These are phyloP conservation scores for Trypanosoma platydactyli DNA, from an alignment of 208 protist genomes.

Conservation along the genomic window DNA sequence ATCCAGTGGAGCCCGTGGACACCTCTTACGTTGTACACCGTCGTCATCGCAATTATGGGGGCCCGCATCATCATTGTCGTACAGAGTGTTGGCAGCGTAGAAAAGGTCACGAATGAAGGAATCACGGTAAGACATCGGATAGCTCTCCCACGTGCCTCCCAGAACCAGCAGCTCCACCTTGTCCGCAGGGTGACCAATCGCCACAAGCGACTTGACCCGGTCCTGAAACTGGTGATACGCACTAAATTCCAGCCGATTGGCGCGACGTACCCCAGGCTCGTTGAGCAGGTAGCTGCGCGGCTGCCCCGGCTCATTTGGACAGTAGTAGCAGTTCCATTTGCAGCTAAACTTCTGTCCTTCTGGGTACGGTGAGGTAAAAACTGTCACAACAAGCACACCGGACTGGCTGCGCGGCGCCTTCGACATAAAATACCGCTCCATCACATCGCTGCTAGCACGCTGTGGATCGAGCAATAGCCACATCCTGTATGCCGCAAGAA, in stretches of 20 bases:
- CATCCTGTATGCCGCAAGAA: conserved; percentile 78
- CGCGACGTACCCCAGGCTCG: conserved; percentile 87
- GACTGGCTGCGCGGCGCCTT: conserved; percentile 89
- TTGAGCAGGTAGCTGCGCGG: conserved; percentile 90
- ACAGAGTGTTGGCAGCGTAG: conserved; percentile 88
- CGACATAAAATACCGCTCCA: conserved; percentile 73
- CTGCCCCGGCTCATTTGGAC: conserved; percentile 89
- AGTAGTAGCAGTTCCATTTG: conserved; percentile 94
- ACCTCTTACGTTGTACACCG: not conserved
- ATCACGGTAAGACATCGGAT: conserved; percentile 93
- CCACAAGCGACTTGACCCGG: conserved; percentile 71
- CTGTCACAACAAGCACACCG: conserved; percentile 91
- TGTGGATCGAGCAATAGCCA: conserved; percentile 27
- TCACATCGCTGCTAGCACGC: conserved; percentile 3
- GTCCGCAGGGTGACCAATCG: conserved; percentile 88
- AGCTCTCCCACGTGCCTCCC: conserved; percentile 99
- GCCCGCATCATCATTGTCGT: conserved; percentile 35
- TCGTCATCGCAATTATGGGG: not conserved
- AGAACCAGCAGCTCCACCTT: conserved; percentile 99
- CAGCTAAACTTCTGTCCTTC: conserved; percentile 86
- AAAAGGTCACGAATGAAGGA: conserved; percentile 87
- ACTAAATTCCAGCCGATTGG: conserved; percentile 84
- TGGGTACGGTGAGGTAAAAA: conserved; percentile 90
- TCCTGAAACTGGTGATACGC: conserved; percentile 81
- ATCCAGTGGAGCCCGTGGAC: conserved; percentile 50